A percentile compares a stretch with the other conserved stretches of the same genome.
Evolutionary conservation across 192 early-diverging fungal genomes (phyloP).

Genomic region (Podila clonocystis): DNA sequence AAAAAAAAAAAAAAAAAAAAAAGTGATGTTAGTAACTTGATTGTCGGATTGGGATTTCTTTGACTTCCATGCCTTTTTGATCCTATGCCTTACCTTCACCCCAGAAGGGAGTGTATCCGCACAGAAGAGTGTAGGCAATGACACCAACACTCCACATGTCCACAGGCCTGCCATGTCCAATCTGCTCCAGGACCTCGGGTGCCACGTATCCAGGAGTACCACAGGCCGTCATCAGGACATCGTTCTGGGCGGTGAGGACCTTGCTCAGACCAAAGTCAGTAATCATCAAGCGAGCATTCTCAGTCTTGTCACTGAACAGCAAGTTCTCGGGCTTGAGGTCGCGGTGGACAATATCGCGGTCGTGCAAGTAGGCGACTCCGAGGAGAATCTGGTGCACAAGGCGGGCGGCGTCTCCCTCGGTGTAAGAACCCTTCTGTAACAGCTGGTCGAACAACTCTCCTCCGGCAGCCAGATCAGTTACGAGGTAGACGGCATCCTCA

Average conservation of each 20-base stretch:
- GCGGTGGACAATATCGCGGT: constrained; percentile 86
- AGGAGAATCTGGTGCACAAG: constrained; percentile 81
- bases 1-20: constrained; percentile 55
- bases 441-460: constrained; percentile 91
- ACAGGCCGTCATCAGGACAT: constrained; percentile 87
- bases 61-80: background rate
- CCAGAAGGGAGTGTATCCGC: constrained; percentile 82
- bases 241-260: constrained; percentile 75
- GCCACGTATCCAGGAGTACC: constrained; percentile 92
- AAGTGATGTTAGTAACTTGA: constrained; percentile 50
- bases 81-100: constrained; percentile 44
- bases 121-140: constrained; percentile 87
- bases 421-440: constrained; percentile 77
- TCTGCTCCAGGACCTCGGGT: constrained; percentile 85
- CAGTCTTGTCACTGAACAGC: constrained; percentile 70
- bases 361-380: constrained; percentile 90
- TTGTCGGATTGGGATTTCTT: constrained; percentile 21
- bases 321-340: constrained; percentile 91
- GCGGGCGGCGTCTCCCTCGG: constrained; percentile 81
- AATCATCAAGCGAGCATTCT: constrained; percentile 79
- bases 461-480: constrained; percentile 82
- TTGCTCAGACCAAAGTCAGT: constrained; percentile 91
- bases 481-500: constrained; percentile 75
- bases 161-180: constrained; percentile 91
- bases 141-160: constrained; percentile 97